Evolutionary conservation across 768 basidiomycete genomes (phyloP), one percentile per base, ranked within the genome.

Genomic region (Myochromella boudieri): DNA sequence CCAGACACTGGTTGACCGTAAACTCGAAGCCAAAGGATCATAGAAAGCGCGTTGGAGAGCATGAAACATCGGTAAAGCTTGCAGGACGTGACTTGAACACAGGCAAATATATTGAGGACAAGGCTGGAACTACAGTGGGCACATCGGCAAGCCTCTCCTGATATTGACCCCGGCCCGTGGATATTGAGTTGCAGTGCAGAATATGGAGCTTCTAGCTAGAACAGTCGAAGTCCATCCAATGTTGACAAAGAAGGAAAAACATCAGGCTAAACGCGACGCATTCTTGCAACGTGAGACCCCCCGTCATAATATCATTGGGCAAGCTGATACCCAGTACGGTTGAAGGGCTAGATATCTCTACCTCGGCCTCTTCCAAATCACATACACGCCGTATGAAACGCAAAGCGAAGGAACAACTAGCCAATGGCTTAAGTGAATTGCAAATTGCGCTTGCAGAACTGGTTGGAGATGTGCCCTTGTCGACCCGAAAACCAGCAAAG

Each of bases 351-450:
- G 78, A 75, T 48, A 63, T 70, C 3, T 69, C 72, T 5, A 67
- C 64, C 29, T 66, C 72, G 1, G 80, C 81, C 15, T 82, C 85
- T 59, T 90, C 88, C 0, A 90, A 83, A 63, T 84, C 81, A 15
- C 88, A 90, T 58, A 69, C 66, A 34, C 78, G 87, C 18, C 80
- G 88, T 24, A 57, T 84, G 58, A 89, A 87, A 59, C 81, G 81
- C 55, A 87, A 81, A 58, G 81, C 76, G 39, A 82, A 75, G 44
- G 82, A 84, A 58, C 76, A 84, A 55, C 54, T 82, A 17, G 77
- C 69, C 1, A 72, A 74, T 42, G 76, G 77, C 8, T 61, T 82
- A 43, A 63, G 68, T 27, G 76, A 77, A 22, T 74, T 83, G 33
- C 71, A 78, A 48, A 65, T 64, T 6, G 84, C 74, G n/a, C 71